Conservation (phyloP, 768 basidiomycete species). For the Lactarius sanguifluus region DNA sequence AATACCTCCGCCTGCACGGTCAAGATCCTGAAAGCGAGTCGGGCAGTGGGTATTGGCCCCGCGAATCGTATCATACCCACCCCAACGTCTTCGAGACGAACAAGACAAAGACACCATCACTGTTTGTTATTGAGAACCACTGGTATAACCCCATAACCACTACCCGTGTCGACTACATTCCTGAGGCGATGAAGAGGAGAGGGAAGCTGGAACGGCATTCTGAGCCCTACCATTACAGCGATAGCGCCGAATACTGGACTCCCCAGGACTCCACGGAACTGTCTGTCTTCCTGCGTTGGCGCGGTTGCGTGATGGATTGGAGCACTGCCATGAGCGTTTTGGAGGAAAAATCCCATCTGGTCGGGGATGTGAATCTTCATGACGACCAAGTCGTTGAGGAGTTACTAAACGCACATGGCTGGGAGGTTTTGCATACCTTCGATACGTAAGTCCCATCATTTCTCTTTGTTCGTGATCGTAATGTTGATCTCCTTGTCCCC, state of each 20-base stretch:
- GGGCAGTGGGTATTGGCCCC: conserved; percentile 42
- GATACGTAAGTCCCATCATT: conserved; percentile 37
- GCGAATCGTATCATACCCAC: conserved; percentile 37
- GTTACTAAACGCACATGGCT: conserved; percentile 41
- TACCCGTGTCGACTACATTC: conserved; percentile 41
- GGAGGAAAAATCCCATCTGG: not conserved
- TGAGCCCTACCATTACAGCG: conserved; percentile 24
- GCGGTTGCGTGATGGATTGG: conserved; percentile 12
- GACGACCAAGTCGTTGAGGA: conserved; percentile 36
- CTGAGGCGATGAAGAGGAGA: conserved; percentile 37
- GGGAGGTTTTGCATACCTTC: conserved; percentile 44
- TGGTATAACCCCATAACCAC: conserved; percentile 43
- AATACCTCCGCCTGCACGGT: conserved; percentile 45
- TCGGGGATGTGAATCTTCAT: conserved; percentile 23
- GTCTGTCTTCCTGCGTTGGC: conserved; percentile 9
- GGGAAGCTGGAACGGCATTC: conserved; percentile 35
- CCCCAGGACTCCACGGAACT: conserved; percentile 3
- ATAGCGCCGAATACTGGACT: conserved; percentile 20
- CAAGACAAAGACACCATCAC: conserved; percentile 30
- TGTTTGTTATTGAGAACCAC: conserved; percentile 40
- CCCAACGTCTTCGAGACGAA: conserved; percentile 34
- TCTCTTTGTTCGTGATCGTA: not conserved
- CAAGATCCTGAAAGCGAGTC: conserved; percentile 39
- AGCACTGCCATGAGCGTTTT: conserved; percentile 1
- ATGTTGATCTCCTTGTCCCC: not conserved